Evolutionary conservation across 768 basidiomycete genomes (phyloP), one percentile per base, ranked within the genome.

Genomic region (Solioccasus polychromus): DNA sequence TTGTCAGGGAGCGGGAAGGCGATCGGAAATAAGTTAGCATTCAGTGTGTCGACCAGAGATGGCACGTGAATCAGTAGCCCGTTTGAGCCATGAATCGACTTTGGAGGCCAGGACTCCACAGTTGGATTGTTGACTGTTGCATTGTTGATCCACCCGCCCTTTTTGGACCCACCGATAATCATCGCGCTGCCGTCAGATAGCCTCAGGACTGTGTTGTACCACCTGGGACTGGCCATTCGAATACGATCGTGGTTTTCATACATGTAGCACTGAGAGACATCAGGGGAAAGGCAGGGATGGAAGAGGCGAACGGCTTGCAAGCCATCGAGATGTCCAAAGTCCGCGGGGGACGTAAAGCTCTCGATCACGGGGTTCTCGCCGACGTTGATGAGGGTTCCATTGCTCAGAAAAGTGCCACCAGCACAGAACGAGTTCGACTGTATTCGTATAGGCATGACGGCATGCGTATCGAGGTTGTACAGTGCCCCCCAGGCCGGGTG

Each of bases 101-200:
- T 92, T 1, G 90, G 84, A 24, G 91, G 91, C 62, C 75, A 93
- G 66, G 79, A 92, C 63, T 90, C 87, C 51, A 87, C 64, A 0
- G 86, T 89, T 3, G 88, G 88, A 58, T 90, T 90, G 68, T 89
- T 87, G 47, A 79, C 77, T 3, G 86, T 87, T 20, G 71, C 75
- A 45, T 90, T 91, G 60, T 90, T 90, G 51, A 89, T 89, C 87
- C 88, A 91, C 9, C 88, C 89, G 8, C 88, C 88, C 60, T 81
- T 85, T 53, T 74, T 81, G 8, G 88, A 85, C 14, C 89, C 89
- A 1, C 88, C 88, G 34, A 92, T 74, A 35, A 92, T 85, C 78
- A 89, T 85, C 1, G 78, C 84, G 54, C 86, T 87, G n/a, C 88
- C 88, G 50, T 89, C 88, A 5, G 70, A 63, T 47, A 90, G 72